Evolutionary conservation across 148 eudicot genomes (phyloP).

Genomic region (Selenicereus undatus): DNA sequence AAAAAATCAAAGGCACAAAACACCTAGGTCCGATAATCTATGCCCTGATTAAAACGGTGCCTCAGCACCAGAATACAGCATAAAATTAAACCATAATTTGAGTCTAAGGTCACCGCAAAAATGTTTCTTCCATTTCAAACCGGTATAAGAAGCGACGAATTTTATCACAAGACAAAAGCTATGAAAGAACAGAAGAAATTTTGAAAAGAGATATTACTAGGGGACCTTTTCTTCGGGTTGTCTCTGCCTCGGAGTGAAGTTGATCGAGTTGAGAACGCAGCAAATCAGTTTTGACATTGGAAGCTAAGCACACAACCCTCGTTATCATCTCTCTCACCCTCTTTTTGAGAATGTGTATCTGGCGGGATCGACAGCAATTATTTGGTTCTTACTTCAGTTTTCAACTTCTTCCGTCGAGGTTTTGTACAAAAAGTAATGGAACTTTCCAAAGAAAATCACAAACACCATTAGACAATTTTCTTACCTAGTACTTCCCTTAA

Average conservation of each 20-base stretch:
- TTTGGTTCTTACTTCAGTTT: neutral
- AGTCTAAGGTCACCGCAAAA: neutral
- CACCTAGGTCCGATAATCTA: neutral
- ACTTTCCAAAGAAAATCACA: too few relatives aligned
- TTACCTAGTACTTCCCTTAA: too few relatives aligned
- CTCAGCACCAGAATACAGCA: neutral
- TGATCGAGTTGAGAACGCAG: constrained; percentile 49
- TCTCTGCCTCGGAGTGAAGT: constrained; percentile 42
- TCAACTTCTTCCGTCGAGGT: neutral
- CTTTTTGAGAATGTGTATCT: neutral
- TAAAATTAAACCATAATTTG: neutral
- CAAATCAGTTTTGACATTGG: constrained; percentile 23
- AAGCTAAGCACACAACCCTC: constrained; percentile 23
- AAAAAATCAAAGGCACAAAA: neutral
- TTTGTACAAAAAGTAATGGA: too few relatives aligned
- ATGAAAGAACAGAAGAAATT: neutral
- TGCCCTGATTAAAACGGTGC: neutral
- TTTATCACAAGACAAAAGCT: too few relatives aligned
- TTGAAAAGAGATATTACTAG: neutral
- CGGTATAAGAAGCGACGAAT: neutral
- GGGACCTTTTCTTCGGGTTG: constrained; percentile 39
- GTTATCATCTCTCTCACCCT: constrained; percentile 13
- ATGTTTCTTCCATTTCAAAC: neutral
- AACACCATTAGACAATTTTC: too few relatives aligned
- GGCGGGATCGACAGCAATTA: neutral